These are phyloP conservation scores for Suhomyces taliae DNA, from an alignment of 1,139 yeast genomes.

Conservation along the genomic window DNA sequence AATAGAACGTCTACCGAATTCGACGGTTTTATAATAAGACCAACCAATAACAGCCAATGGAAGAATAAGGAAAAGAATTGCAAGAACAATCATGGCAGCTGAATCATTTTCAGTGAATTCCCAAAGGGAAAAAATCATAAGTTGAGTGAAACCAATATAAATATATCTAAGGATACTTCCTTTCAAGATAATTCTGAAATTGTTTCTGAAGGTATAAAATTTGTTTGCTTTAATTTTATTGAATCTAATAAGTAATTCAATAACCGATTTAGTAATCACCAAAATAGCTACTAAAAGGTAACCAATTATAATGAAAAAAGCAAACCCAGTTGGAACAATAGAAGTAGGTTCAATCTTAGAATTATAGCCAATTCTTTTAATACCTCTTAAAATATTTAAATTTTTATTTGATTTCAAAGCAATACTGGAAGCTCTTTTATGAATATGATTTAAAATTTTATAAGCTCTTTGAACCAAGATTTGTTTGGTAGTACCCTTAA, in stretches of 20 bases:
- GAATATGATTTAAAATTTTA: slow-evolving; percentile 25
- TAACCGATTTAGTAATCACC: slow-evolving; percentile 49
- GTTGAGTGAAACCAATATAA: slow-evolving; percentile 74
- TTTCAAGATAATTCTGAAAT: slow-evolving; percentile 57
- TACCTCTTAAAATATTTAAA: slow-evolving; percentile 69
- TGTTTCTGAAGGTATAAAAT: slow-evolving; percentile 49
- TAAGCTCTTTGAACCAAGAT: slow-evolving; percentile 68
- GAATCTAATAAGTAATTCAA: slow-evolving; percentile 45
- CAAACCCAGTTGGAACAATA: slow-evolving; percentile 72
- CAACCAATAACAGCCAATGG: slow-evolving; percentile 56
- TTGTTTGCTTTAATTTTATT: slow-evolving; percentile 50
- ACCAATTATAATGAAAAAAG: slow-evolving; percentile 70
- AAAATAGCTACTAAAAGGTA: slow-evolving; percentile 49
- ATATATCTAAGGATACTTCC: slow-evolving; percentile 71
- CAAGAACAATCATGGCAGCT: slow-evolving; percentile 72
- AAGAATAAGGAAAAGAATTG: slow-evolving; percentile 59
- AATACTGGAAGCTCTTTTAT: slow-evolving; percentile 28
- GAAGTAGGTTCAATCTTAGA: slow-evolving; percentile 72
- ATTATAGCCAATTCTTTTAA: slow-evolving; percentile 67
- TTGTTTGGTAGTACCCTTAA: slow-evolving; percentile 57
- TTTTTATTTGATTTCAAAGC: slow-evolving; percentile 43
- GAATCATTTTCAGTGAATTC: slow-evolving; percentile 72
- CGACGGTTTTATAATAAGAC: slow-evolving; percentile 58
- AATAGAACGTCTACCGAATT: slow-evolving; percentile 58
- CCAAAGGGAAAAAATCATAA: slow-evolving; percentile 68